Percentiles rank a stretch among this genome's conserved stretches.
Conservation (phyloP, 2,329 filamentous ascomycete species). For the Paraphoma chrysanthemicola region DNA sequence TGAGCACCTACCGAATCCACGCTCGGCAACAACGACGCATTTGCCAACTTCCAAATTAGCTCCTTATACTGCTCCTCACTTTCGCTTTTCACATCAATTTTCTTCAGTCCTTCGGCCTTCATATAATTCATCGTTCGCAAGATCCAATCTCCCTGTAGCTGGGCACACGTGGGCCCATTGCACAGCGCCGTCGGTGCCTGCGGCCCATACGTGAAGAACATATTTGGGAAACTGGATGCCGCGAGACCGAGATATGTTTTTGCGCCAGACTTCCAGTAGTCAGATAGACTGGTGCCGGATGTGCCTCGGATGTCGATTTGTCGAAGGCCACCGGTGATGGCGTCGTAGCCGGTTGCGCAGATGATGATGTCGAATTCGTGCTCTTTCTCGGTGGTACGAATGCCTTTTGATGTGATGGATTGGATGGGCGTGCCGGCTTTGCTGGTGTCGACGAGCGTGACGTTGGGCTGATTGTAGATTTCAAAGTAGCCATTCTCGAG, state of each 20-base stretch:
- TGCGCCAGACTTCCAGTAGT: slow-evolving; percentile 21
- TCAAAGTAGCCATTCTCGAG: slow-evolving; percentile 46
- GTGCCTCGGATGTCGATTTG: slow-evolving; percentile 45
- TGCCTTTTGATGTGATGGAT: slow-evolving; percentile 55
- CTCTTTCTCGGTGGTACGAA: slow-evolving; percentile 56
- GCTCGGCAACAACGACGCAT: slow-evolving; percentile 58
- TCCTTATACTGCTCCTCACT: slow-evolving; percentile 50
- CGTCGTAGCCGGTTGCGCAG: slow-evolving; percentile 53
- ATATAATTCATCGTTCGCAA: slow-evolving; percentile 29
- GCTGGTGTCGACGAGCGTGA: slow-evolving; percentile 55
- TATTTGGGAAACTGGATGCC: slow-evolving; percentile 48
- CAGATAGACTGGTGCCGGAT: slow-evolving; percentile 27
- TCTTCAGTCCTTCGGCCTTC: too few species aligned
- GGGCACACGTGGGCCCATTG: slow-evolving; percentile 63
- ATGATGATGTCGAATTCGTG: slow-evolving; percentile 63
- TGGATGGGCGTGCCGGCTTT: slow-evolving; percentile 49
- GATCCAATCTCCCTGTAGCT: slow-evolving; percentile 66
- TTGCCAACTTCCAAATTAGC: slow-evolving; percentile 55
- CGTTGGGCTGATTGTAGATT: slow-evolving; percentile 51
- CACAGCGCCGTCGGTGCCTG: slow-evolving; percentile 64
- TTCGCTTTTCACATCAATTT: too few species aligned
- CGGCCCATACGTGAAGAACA: slow-evolving; percentile 58
- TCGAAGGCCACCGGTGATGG: slow-evolving; percentile 44
- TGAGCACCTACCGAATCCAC: slow-evolving; percentile 42
- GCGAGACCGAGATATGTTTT: slow-evolving; percentile 50